These are phyloP conservation scores for Posidonia oceanica DNA, from an alignment of 116 monocot genomes.

Conservation along the genomic window DNA sequence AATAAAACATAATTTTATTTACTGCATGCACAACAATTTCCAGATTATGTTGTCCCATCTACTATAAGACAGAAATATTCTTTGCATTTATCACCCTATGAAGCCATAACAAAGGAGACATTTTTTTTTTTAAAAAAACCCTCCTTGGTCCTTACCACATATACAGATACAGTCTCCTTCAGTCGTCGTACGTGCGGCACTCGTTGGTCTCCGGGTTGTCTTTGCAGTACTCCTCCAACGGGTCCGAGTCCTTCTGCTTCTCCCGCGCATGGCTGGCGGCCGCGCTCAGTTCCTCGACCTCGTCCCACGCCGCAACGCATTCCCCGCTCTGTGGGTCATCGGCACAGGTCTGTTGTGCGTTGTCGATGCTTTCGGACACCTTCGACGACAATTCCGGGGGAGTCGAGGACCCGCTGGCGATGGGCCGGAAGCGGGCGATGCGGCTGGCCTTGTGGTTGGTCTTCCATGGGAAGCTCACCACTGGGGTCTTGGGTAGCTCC, in stretches of 20 bases:
- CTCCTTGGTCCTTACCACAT: no score
- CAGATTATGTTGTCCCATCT: no score
- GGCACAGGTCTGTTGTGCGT: conserved; percentile 61
- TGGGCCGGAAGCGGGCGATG: background rate
- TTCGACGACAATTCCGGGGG: conserved; percentile 53
- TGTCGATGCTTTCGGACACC: conserved; percentile 77
- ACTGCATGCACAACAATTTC: no score
- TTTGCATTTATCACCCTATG: no score
- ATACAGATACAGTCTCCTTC: background rate
- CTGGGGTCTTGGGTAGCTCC: background rate
- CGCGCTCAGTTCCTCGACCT: conserved; percentile 96
- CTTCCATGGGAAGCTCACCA: background rate
- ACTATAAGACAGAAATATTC: no score
- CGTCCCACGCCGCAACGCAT: conserved; percentile 95
- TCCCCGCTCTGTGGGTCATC: conserved; percentile 52
- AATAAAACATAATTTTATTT: no score
- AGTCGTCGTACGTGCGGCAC: conserved; percentile 86
- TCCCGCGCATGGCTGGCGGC: conserved; percentile 90
- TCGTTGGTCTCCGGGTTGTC: conserved; percentile 90
- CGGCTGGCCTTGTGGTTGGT: conserved; percentile 7
- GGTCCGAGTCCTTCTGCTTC: conserved; percentile 52
- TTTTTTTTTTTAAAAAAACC: no score
- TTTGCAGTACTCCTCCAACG: conserved; percentile 83
- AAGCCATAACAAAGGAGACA: no score
- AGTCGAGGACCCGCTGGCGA: conserved; percentile 23